phyloP scores from a whole-genome alignment of 2,329 filamentous ascomycete genomes.

The Calonectria hongkongensis region DNA sequence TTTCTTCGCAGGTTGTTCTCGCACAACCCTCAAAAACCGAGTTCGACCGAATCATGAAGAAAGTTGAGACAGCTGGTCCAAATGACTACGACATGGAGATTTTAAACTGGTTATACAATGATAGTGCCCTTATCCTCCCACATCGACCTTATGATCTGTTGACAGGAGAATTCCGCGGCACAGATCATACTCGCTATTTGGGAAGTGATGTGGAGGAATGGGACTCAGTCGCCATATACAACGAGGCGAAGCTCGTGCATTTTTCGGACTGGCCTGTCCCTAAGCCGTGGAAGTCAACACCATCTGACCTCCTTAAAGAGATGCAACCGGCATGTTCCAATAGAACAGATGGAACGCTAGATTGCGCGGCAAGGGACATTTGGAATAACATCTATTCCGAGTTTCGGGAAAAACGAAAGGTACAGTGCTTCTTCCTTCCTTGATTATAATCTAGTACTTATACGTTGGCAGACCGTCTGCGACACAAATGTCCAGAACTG shows the following conservation, averaged over 20 bases:
- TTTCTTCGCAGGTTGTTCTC: constrained; percentile 76
- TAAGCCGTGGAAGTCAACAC: constrained; percentile 69
- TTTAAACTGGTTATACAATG: constrained; percentile 76
- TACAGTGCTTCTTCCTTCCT: too few species aligned
- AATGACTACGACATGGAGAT: constrained; percentile 80
- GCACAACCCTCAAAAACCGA: constrained; percentile 74
- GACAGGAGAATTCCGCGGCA: constrained; percentile 76
- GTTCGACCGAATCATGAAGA: constrained; percentile 61
- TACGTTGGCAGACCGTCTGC: too few species aligned
- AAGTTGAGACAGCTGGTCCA: constrained; percentile 50
- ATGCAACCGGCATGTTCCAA: constrained; percentile 62
- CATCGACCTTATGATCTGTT: constrained; percentile 78
- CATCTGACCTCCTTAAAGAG: constrained; percentile 16
- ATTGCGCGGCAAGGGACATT: constrained; percentile 45
- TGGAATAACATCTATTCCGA: constrained; percentile 70
- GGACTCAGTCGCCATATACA: constrained; percentile 71
- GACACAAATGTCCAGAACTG: too few species aligned
- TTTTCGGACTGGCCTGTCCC: constrained; percentile 84
- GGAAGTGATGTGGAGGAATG: constrained; percentile 69
- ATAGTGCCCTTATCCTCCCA: constrained; percentile 76
- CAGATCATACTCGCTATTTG: constrained; percentile 68
- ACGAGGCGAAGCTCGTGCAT: constrained; percentile 80
- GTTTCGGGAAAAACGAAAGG: constrained; percentile 50
- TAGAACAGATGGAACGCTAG: constrained; percentile 69
- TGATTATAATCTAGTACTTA: too few species aligned